Evolutionary conservation across 192 early-diverging fungal genomes (phyloP).

Genomic region (Geosiphon pyriformis): DNA sequence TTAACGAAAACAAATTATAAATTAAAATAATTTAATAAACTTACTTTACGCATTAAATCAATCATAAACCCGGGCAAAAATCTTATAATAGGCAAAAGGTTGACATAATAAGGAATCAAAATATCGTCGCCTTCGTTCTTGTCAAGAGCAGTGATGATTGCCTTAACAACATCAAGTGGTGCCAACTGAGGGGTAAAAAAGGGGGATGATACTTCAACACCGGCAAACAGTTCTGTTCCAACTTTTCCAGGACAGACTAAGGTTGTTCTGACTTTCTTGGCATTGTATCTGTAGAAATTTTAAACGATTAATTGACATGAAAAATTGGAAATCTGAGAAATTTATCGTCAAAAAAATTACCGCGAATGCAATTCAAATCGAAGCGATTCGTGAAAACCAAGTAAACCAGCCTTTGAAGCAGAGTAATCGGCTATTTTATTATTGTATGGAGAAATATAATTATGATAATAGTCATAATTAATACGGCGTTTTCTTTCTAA

Average conservation of each 20-base stretch:
- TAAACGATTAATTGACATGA: background rate
- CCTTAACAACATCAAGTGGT: conserved; percentile 51
- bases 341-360: conserved; percentile 1
- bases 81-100: conserved; percentile 36
- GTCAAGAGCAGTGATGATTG: conserved; percentile 54
- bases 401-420: conserved; percentile 73
- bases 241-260: conserved; percentile 68
- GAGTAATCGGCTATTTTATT: conserved; percentile 63
- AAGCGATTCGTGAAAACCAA: conserved; percentile 66
- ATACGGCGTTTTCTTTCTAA: background rate
- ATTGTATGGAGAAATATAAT: background rate
- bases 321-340: background rate
- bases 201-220: conserved; percentile 46
- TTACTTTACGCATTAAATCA: conserved; percentile 27
- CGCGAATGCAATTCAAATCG: conserved; percentile 60
- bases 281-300: conserved; percentile 45
- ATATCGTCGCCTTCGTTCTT: conserved; percentile 46
- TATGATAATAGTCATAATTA: background rate
- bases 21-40: background rate
- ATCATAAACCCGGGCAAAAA: conserved; percentile 32
- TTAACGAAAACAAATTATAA: background rate
- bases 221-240: conserved; percentile 68
- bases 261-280: conserved; percentile 60
- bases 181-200: conserved; percentile 61
- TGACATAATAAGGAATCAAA: conserved; percentile 33